A percentile compares a stretch with the other conserved stretches of the same genome.
Conservation (phyloP, 441 rosid genomes). For the Euphorbia celastroides region DNA sequence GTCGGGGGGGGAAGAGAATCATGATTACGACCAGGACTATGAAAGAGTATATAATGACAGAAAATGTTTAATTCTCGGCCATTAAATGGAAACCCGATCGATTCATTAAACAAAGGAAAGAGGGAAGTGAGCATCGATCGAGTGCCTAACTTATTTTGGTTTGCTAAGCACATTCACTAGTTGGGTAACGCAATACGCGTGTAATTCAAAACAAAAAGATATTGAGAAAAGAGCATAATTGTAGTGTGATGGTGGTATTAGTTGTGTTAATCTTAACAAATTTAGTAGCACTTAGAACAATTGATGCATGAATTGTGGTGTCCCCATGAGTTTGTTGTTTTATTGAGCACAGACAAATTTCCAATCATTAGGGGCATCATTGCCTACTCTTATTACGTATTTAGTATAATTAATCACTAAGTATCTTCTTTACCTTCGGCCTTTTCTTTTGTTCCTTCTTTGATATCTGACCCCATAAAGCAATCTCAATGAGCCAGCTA, state of each 20-base stretch:
- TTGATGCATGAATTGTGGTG: not conserved
- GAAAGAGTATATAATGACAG: no score
- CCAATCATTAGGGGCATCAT: slow-evolving; percentile 18
- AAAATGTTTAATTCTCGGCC: not conserved
- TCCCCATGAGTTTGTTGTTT: not conserved
- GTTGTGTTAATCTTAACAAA: not conserved
- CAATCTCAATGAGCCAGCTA: slow-evolving; percentile 3
- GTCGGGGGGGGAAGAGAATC: no score
- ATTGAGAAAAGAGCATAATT: not conserved
- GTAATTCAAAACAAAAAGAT: not conserved
- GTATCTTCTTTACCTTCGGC: not conserved
- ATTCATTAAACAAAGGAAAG: no score
- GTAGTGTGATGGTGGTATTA: not conserved
- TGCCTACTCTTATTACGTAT: slow-evolving; percentile 4
- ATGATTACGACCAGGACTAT: no score
- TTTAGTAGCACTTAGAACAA: not conserved
- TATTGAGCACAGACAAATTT: not conserved
- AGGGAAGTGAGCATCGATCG: not conserved
- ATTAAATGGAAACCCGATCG: no score
- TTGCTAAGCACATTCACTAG: not conserved
- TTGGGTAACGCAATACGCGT: not conserved
- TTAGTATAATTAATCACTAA: not conserved
- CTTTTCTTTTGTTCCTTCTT: not conserved
- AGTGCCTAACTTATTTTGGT: not conserved
- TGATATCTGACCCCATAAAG: slow-evolving; percentile 12